Conservation (phyloP, 1,139 yeast genomes). For the Debaryomyces udenii region DNA sequence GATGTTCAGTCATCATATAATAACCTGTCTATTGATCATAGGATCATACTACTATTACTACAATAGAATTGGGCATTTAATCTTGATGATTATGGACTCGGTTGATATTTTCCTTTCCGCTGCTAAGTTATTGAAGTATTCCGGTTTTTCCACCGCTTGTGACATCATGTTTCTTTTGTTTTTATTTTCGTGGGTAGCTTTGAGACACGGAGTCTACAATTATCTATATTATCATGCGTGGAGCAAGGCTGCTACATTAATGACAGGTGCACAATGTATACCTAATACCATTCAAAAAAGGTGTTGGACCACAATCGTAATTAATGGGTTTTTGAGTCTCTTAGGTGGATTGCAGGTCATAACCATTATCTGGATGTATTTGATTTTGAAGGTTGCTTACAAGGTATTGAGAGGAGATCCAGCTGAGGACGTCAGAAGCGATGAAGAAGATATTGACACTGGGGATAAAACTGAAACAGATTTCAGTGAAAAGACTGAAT, state of each 20-base stretch:
- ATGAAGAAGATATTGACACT: slow-evolving; percentile 47
- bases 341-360: slow-evolving; percentile 69
- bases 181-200: slow-evolving; percentile 65
- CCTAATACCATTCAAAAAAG: slow-evolving; percentile 33
- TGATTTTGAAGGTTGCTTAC: slow-evolving; percentile 69
- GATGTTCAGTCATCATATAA: slow-evolving; percentile 87
- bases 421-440: slow-evolving; percentile 85
- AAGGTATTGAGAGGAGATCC: slow-evolving; percentile 71
- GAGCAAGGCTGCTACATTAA: slow-evolving; percentile 35
- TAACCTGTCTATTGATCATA: slow-evolving; percentile 66
- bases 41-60: slow-evolving; percentile 78
- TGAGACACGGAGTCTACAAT: slow-evolving; percentile 77
- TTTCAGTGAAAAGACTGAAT: too few species aligned
- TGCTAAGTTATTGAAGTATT: slow-evolving; percentile 79
- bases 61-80: slow-evolving; percentile 77
- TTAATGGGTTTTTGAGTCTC: slow-evolving; percentile 56
- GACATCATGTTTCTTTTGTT: slow-evolving; percentile 72
- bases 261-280: slow-evolving; percentile 42
- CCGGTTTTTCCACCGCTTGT: slow-evolving; percentile 61
- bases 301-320: slow-evolving; percentile 62
- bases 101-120: slow-evolving; percentile 72
- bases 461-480: slow-evolving; percentile 23
- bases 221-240: slow-evolving; percentile 61
- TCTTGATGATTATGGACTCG: slow-evolving; percentile 78
- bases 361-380: slow-evolving; percentile 72